Conservation (phyloP, 768 basidiomycete species). For the Naganishia randhawae region DNA sequence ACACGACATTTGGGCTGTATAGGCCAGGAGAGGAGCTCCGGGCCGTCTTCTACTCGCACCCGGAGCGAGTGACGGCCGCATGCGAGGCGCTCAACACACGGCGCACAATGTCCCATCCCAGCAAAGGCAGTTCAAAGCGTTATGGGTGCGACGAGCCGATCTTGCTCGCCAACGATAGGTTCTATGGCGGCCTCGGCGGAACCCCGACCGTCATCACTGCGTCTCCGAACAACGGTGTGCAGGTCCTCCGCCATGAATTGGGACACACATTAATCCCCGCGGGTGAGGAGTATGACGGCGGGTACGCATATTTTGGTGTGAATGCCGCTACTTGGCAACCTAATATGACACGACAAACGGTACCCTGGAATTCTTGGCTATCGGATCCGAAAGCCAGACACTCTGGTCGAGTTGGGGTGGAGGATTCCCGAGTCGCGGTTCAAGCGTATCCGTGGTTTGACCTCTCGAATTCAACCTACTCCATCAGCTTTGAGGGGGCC, state of each 20-base stretch:
- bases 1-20: conserved; percentile 46
- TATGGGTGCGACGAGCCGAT: conserved; percentile 48
- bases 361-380: conserved; percentile 38
- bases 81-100: conserved; percentile 36
- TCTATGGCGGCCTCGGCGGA: conserved; percentile 49
- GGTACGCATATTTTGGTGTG: conserved; percentile 43
- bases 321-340: conserved; percentile 32
- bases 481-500: conserved; percentile 35
- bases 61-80: conserved; percentile 38
- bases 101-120: not conserved
- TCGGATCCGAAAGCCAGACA: conserved; percentile 27
- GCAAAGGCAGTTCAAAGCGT: not conserved
- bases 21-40: conserved; percentile 46
- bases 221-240: conserved; percentile 45
- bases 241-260: conserved; percentile 46
- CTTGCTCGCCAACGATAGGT: conserved; percentile 44
- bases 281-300: conserved; percentile 49
- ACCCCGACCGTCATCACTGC: conserved; percentile 50
- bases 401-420: conserved; percentile 31
- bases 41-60: conserved; percentile 41
- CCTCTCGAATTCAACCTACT: conserved; percentile 26
- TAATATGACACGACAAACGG: conserved; percentile 32
- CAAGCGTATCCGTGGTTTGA: conserved; percentile 46
- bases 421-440: conserved; percentile 42
- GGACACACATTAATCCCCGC: conserved; percentile 47